phyloP scores from a whole-genome alignment of 1,284 basidiomycete species.

The Testicularia cyperi region DNA sequence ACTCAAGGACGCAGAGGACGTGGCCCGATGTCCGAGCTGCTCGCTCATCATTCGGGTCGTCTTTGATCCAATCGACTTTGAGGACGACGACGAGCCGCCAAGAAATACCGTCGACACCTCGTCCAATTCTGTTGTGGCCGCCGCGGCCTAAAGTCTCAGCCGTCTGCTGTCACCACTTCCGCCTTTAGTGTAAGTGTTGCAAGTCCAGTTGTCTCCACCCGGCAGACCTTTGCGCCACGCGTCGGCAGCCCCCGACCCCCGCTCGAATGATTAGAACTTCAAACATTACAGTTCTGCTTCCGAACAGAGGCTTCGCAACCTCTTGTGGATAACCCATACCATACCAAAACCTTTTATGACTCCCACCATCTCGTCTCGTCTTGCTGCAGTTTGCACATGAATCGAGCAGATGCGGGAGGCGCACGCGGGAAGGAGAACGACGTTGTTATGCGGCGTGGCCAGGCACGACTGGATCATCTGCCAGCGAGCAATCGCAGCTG shows the following conservation, averaged over 20 bases:
- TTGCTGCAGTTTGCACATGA: not conserved
- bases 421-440: too few species aligned
- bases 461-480: too few species aligned
- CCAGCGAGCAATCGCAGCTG: slow-evolving; percentile 1
- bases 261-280: slow-evolving; percentile 4
- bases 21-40: slow-evolving; percentile 96
- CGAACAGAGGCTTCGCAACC: slow-evolving; percentile 47
- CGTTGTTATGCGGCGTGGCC: too few species aligned
- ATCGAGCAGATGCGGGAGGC: too few species aligned
- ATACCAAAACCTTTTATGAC: slow-evolving; percentile 37
- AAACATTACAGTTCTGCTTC: slow-evolving; percentile 44
- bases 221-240: not conserved
- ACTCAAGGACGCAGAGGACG: slow-evolving; percentile 85
- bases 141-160: slow-evolving; percentile 19
- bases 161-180: too few species aligned
- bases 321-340: slow-evolving; percentile 47
- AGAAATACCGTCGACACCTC: slow-evolving; percentile 8
- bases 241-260: not conserved
- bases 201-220: too few species aligned
- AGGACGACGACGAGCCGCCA: slow-evolving; percentile 25
- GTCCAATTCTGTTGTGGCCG: slow-evolving; percentile 7
- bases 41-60: slow-evolving; percentile 89
- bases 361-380: not conserved
- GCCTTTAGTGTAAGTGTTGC: not conserved
- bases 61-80: slow-evolving; percentile 77